Evolutionary conservation across 1,284 basidiomycete genomes (phyloP), one percentile per base, ranked within the genome.

Genomic region (Ustilago nuda): DNA sequence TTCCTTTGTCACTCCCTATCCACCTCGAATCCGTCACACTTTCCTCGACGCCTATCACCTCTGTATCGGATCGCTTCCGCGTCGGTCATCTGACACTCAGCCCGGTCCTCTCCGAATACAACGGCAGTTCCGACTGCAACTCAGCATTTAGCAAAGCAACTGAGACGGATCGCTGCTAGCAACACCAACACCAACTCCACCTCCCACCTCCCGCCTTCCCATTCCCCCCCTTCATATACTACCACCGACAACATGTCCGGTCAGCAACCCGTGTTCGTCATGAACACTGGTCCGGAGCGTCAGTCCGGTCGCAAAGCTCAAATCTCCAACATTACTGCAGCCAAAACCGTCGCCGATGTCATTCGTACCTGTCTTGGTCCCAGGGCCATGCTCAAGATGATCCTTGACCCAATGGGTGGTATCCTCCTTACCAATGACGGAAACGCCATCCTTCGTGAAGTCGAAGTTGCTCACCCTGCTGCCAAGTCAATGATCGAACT

Each of bases 401-500:
- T 98, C 81, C 88, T 98, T 55, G 95, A 98, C 88, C 85, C 85
- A 64, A 82, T 84, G 78, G 85, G 81, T 23, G 82, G 82, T 51
- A 85, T 81, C 36, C 50, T 62, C 56, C 51, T 98, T 52, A 99
- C 96, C 6, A 98, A 98, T 87, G 96, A 99, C 85, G 96, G 97
- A 27, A 97, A 98, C 83, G 95, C 95, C 11, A 98, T 99, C 78
- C 88, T 98, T 45, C 92, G 96, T 68, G 96, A 99, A 87, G 98
- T 98, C 77, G 96, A 99, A 77, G 95, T 99, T 32, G 94, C 94
- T 4, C 96, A 98, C 83, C 97, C 97, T 0, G 96, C 96, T 32
- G 96, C 96, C 37, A 99, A 98, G 88, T 96, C 95, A 81, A 99
- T 99, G 96, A 98, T 99, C 81, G 96, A 99, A 87, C 91, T 99